Evolutionary conservation across 176 grass and related monocot species (phyloP), one percentile per base, ranked within the genome.

Genomic region (Paspalum vaginatum): DNA sequence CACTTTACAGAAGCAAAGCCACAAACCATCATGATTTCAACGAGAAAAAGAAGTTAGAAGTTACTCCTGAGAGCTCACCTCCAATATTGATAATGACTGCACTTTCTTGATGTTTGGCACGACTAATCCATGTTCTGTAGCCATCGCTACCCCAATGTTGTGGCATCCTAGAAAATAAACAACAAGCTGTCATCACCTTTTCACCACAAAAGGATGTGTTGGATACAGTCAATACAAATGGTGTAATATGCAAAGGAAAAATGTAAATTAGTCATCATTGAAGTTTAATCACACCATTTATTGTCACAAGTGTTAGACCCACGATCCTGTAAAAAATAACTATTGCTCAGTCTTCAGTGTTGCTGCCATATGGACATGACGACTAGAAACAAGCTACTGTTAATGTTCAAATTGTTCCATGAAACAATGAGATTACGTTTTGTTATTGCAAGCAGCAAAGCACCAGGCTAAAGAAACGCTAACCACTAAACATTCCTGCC

Each of bases 81-180:
- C 96, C 75, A 98, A 72, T 87, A 98, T 76, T 48, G 90, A 91
- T 43, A 95, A 88, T 64, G 92, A 98, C 67, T 95, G 90, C 79
- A 98, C 96, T 79, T 85, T 91, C 90, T 98, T 98, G 60, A 98
- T 91, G 80, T 77, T 95, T 71, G 96, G 96, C 16, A 98, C 90
- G 9, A 98, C 96, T 84, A 98, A 87, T 82, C 96, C 96, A 79
- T 98, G 89, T 45, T 17, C 3, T 9, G 96, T 98, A 63, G 90
- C 96, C 96, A 98, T 95, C 6, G 96, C 96, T 79, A 98, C 81
- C 27, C 96, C 96, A n/a, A 98, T 91, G 64, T 98, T 98, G 45
- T 98, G 96, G 26, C 70, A 91, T 77, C 95, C 95, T 93, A 84
- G 64, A 83, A 7, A 89, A 55, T 65, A 80, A 83, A 6, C 32